Evolutionary conservation across 495 filamentous ascomycete genomes (phyloP).

Genomic region (Aspergillus egyptiacus): DNA sequence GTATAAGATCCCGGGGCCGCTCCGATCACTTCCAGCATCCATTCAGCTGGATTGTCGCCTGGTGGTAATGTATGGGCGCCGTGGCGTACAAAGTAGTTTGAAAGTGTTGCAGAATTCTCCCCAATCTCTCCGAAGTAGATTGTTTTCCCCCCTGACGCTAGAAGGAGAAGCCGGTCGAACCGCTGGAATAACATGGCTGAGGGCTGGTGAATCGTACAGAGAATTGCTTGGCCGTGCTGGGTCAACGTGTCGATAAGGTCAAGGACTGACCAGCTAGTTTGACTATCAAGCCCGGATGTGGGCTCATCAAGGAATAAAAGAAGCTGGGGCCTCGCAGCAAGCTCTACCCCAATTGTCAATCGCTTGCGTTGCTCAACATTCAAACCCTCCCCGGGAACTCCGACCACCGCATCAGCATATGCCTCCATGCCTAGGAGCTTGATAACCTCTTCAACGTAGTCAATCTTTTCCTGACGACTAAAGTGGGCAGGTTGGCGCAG

Average conservation of each 20-base stretch:
- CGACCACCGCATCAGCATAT: conserved; percentile 39
- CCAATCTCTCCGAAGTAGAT: conserved; percentile 93
- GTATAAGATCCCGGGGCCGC: conserved; percentile 76
- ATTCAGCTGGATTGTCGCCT: conserved; percentile 85
- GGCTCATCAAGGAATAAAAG: conserved; percentile 91
- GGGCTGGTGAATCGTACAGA: conserved; percentile 95
- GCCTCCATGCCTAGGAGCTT: conserved; percentile 42
- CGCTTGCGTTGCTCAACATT: conserved; percentile 91
- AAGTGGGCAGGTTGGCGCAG: conserved; percentile 65
- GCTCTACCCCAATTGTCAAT: conserved; percentile 83
- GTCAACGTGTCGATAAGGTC: conserved; percentile 83
- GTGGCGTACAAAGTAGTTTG: conserved; percentile 75
- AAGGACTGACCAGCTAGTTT: conserved; percentile 87
- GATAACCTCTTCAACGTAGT: conserved; percentile 47
- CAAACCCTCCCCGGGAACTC: conserved; percentile 51
- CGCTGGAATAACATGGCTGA: conserved; percentile 91
- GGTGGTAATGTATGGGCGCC: conserved; percentile 62
- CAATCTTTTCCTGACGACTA: conserved; percentile 38
- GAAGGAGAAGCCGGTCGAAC: conserved; percentile 84
- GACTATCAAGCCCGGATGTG: conserved; percentile 82
- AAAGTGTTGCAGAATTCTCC: conserved; percentile 64
- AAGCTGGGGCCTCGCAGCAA: conserved; percentile 79
- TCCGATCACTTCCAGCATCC: conserved; percentile 93
- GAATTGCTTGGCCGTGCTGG: conserved; percentile 82
- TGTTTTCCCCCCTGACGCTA: conserved; percentile 72